Base-by-base conservation (phyloP, 768 basidiomycete genomes). In the Ephemerocybe angulata region DNA sequence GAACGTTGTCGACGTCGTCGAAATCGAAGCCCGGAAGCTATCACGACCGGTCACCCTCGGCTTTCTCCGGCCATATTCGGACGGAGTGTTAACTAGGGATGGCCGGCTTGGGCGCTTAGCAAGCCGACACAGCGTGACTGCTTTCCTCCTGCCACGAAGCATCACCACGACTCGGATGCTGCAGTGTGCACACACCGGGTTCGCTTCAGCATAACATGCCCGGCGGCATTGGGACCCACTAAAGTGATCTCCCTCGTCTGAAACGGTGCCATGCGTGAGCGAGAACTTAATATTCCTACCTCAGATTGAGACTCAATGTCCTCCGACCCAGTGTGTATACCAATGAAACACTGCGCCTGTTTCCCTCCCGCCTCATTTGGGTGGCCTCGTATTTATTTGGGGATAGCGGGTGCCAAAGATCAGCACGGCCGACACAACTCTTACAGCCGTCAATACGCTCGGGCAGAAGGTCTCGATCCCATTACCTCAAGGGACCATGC, bases 341-440 rank as follows among this genome's bases (percentile, higher is more conserved):
- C n/a, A n/a, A 76, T 51, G 77, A 78, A 61, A 75, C 76, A 4
- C 62, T 77, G n/a, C 70, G 77, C 21, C 50, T 78, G 60, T 77
- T 63, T 54, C 69, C 72, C 29, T 65, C 74, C 19, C n/a, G n/a
- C n/a, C n/a, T n/a, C n/a, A n/a, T n/a, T n/a, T n/a, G n/a, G n/a
- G n/a, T n/a, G n/a, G 11, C 19, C 50, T 53, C 47, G 35, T n/a
- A 22, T 12, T 12, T 24, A 22, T 42, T 22, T 27, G 55, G 62
- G 60, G 55, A 4, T 42, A 41, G 5, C n/a, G 22, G 12, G 59
- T 58, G 8, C 54, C 55, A 3, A 62, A 55, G 43, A 40, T 28
- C 15, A 25, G 24, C 22, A 59, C 55, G 10, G 59, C 55, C 33
- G 62, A 62, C 35, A 62, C 61, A 4, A 58, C 54, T 6, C 42